Evolutionary conservation across 208 protist species (phyloP).

Genomic region (Porcisia hertigi): DNA sequence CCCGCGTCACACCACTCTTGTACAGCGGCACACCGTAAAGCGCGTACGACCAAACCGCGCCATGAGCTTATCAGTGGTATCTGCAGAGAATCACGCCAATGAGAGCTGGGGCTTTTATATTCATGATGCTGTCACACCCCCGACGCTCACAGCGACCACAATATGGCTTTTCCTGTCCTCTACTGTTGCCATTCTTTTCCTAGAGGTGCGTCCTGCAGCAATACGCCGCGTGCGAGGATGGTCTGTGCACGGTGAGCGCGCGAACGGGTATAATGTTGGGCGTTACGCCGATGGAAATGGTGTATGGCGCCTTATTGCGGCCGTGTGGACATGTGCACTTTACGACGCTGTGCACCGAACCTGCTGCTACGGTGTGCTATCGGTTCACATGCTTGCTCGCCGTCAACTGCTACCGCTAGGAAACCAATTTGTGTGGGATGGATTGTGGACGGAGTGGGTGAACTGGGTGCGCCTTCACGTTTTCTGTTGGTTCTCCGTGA

Average conservation of each 20-base stretch:
- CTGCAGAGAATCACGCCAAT: neutral
- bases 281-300: neutral
- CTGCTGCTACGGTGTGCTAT: constrained; percentile 46
- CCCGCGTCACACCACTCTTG: too few species aligned
- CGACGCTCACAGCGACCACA: constrained; percentile 12
- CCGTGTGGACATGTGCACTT: constrained; percentile 34
- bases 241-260: neutral
- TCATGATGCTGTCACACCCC: constrained; percentile 38
- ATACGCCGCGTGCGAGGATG: constrained; percentile 4
- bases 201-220: constrained; percentile 35
- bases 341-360: constrained; percentile 50
- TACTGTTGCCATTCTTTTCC: constrained; percentile 47
- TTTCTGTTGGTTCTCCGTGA: constrained; percentile 12
- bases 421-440: constrained; percentile 17
- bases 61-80: neutral
- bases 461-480: constrained; percentile 45
- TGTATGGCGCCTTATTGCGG: constrained; percentile 35
- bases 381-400: constrained; percentile 47
- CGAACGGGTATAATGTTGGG: neutral
- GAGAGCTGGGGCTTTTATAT: constrained; percentile 24
- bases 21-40: too few species aligned
- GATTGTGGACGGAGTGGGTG: constrained; percentile 43
- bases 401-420: constrained; percentile 52
- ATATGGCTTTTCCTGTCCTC: constrained; percentile 38
- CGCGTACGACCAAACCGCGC: neutral